Base-by-base conservation (phyloP, 495 filamentous ascomycete species). In the Sporormia fimetaria region DNA sequence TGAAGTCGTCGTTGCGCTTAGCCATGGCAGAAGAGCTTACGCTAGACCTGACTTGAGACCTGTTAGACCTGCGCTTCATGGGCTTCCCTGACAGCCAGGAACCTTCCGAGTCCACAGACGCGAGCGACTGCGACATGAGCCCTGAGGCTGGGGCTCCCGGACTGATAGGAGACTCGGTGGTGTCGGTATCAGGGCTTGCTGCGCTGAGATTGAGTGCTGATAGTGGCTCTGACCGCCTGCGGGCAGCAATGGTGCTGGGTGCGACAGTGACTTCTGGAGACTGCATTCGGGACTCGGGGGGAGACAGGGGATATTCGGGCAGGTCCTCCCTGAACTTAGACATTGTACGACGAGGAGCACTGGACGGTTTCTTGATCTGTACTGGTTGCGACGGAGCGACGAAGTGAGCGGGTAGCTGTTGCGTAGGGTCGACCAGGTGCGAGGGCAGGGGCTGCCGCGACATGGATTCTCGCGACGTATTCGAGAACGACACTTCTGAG, bases 311-410 rank as follows among this genome's bases (percentile, higher is more conserved):
- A 21, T 84, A 67, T 51, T 93, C 87, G 12, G 83, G 85, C 11
- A 95, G 72, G 57, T 94, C 86, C 59, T 95, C 87, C n/a, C 78
- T 75, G 66, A 95, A 95, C 32, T 84, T 87, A 28, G 85, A 93
- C 62, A 82, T 81, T 3, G 84, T 83, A 21, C 85, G 78, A 44
- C 76, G 75, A 6, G 86, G 75, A 1, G 68, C 69, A 9, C 68
- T 71, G 6, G 73, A 69, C 24, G 24, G 51, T 40, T 34, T 33
- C 32, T 41, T 48, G 16, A 49, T 52, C 21, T 31, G 54, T 37
- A 46, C 9, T 34, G 17, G 56, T 47, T 25, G 34, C 52, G 35
- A 44, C 60, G 60, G 43, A 63, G 64, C 25, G 54, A 58, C 43
- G 14, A 64, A 44, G 41, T 64, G 61, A 6, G 67, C 62, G 0